These are phyloP conservation scores for Leptodermis oblonga DNA, from an alignment of 257 asterid genomes.

Conservation along the genomic window DNA sequence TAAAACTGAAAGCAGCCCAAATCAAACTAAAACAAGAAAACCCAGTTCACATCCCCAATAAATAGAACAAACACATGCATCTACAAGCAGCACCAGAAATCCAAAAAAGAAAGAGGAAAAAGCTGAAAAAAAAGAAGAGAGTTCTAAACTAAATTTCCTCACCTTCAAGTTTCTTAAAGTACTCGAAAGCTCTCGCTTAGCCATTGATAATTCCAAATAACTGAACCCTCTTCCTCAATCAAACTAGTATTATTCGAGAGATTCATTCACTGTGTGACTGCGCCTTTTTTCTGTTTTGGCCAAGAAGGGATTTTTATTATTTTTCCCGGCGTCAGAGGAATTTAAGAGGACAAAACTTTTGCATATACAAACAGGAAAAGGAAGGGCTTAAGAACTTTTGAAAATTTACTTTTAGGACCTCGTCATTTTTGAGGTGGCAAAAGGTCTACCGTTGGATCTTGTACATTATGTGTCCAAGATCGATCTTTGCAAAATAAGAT, in stretches of 20 bases:
- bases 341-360: background rate
- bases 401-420: conserved; percentile 3
- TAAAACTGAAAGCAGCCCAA: background rate
- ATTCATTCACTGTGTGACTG: background rate
- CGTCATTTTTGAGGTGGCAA: background rate
- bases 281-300: background rate
- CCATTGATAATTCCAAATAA: conserved; percentile 39
- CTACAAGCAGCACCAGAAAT: background rate
- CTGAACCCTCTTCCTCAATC: background rate
- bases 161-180: conserved; percentile 91
- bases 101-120: background rate
- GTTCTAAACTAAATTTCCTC: background rate
- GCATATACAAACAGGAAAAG: background rate
- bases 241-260: background rate
- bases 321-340: background rate
- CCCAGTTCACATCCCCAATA: background rate
- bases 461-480: background rate
- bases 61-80: background rate
- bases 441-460: background rate
- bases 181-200: conserved; percentile 78
- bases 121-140: background rate
- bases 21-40: conserved; percentile 13
- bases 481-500: background rate
- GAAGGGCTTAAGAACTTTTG: background rate
- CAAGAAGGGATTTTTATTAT: background rate